Evolutionary conservation across 2,329 filamentous ascomycete genomes (phyloP), one percentile per base, ranked within the genome.

Genomic region (Fusarium annulatum): DNA sequence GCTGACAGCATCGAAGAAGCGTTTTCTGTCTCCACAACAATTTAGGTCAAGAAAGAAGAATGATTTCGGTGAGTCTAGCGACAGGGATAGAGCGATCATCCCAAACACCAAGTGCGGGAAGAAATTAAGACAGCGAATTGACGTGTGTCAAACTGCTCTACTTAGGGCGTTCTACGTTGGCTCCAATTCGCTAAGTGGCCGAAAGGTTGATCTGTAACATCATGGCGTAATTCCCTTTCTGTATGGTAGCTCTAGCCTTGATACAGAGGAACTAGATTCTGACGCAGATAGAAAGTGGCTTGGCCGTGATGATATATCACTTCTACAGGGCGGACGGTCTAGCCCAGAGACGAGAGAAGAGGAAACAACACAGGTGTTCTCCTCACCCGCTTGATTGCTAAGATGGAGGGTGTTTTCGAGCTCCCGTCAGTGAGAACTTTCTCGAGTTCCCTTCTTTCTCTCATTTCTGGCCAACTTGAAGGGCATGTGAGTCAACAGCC

Each of bases 1-100:
- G 26, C 26, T 28, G 2, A 7, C 26, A 28, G 7, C 26, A 28
- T 28, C 28, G 28, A 28, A 8, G 28, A 28, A 28, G 9, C 28
- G 28, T 28, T 28, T 28, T 9, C 18, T 4, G 2, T 8, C 12
- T 21, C 1, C 14, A 3, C 16, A 14, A 3, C 0, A 9, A 4
- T 18, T 0, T 12, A 0, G 8, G 4, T 7, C 5, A 4, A 49
- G 5, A 33, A 41, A 12, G 19, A 2, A n/a, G 3, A 9, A 9
- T 3, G 6, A 4, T 7, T 15, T 45, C 7, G 1, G 2, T n/a
- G 6, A 16, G 9, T 11, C 19, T 15, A 19, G 11, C 21, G 9
- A 19, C 9, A 51, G 11, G n/a, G 16, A 11, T 3, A 15, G 8
- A 12, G 16, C 3, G 7, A 5, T 5, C 2, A 5, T 34, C 3